Evolutionary conservation across 1,284 basidiomycete species (phyloP), one percentile per base, ranked within the genome.

Genomic region (Tremellales sp.): DNA sequence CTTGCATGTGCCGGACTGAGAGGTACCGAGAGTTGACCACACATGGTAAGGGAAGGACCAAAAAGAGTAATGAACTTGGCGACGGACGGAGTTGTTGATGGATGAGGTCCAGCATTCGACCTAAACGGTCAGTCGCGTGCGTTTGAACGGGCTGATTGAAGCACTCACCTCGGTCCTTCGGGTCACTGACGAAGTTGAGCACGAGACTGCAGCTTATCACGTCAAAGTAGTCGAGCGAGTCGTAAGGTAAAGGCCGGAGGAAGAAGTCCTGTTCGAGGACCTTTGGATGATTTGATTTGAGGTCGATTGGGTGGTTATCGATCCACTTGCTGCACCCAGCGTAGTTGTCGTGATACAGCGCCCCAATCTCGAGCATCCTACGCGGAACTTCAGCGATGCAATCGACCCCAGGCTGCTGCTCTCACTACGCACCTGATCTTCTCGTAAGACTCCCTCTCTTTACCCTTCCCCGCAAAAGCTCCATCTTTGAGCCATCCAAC

Each of bases 261-360:
- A 92, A 69, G 60, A 92, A 92, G 66, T 93, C 87, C 67, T 90
- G 87, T 66, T 91, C 83, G 7, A 75, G 26, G 25, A 93, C 92
- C 21, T 76, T 69, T 0, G 89, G 84, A 67, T 92, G 87, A 40
- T 84, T 80, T 15, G 89, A 87, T 55, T 82, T 82, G 46, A 93
- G 74, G 67, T 92, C 89, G 52, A 92, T 88, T 0, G 88, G 83
- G 0, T 78, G 81, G 31, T 79, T 79, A 13, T 82, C 76, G 41
- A 93, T 82, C 87, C 88, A 92, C 1, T 78, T 73, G 6, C 76
- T 67, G 53, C 82, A 85, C 2, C 77, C 73, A 2, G 70, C 74
- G 61, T 87, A 91, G 68, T 92, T 93, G 62, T 89, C 84, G 2
- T 84, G 86, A 53, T 81, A 84, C 31, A 93, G 76, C 17, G 89